These are phyloP conservation scores for Cymodocea nodosa DNA, from an alignment of 116 monocot genomes.

Conservation along the genomic window DNA sequence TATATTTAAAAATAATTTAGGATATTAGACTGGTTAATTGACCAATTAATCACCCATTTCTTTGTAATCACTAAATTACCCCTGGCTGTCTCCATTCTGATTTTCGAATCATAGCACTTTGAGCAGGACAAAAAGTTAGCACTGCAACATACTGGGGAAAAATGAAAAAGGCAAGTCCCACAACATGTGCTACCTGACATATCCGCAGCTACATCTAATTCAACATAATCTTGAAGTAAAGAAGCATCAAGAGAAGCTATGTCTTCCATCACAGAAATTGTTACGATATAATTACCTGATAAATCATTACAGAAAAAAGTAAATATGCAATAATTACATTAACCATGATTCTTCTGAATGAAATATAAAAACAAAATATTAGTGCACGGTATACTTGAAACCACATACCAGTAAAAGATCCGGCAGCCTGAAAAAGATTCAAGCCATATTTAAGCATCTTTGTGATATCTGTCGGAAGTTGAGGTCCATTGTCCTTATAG, in stretches of 20 bases:
- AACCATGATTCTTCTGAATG: not conserved
- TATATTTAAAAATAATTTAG: too few relatives aligned
- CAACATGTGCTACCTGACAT: slow-evolving; percentile 33
- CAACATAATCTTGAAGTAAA: slow-evolving; percentile 49
- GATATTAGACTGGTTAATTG: too few relatives aligned
- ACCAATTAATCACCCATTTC: too few relatives aligned
- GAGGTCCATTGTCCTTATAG: slow-evolving; percentile 70
- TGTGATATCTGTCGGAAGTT: slow-evolving; percentile 78
- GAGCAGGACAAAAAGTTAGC: too few relatives aligned
- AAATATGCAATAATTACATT: not conserved
- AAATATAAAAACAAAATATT: not conserved
- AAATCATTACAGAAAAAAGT: slow-evolving; percentile 6
- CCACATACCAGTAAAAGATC: slow-evolving; percentile 64
- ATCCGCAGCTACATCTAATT: slow-evolving; percentile 18
- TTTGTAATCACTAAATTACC: too few relatives aligned
- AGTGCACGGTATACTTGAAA: not conserved
- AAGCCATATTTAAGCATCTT: slow-evolving; percentile 80
- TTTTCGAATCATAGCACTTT: too few relatives aligned
- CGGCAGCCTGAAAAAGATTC: slow-evolving; percentile 78
- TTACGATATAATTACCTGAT: slow-evolving; percentile 64
- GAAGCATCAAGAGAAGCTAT: slow-evolving; percentile 17
- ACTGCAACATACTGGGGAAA: not conserved
- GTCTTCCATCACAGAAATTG: slow-evolving; percentile 38
- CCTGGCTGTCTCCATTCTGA: too few relatives aligned
- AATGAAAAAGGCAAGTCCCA: not conserved